Percentiles rank a stretch among this genome's conserved stretches.
phyloP scores from a whole-genome alignment of 2,329 filamentous ascomycete species.

The Diaporthe sp. region DNA sequence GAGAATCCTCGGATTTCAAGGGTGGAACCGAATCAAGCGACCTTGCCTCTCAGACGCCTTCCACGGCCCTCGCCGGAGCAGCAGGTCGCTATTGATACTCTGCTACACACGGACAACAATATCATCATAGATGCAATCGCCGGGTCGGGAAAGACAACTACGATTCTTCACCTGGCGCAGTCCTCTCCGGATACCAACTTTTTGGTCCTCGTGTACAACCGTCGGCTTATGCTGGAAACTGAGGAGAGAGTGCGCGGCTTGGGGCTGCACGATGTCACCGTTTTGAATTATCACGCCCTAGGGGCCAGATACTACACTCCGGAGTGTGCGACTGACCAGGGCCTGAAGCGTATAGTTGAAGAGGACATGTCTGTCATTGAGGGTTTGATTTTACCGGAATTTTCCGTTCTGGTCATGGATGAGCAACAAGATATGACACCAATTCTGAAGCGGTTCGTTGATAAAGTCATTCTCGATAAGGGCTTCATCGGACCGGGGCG shows the following conservation, averaged over 20 bases:
- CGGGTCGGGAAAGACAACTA: slow-evolving; percentile 39
- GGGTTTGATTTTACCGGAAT: slow-evolving; percentile 22
- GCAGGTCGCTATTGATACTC: slow-evolving; percentile 34
- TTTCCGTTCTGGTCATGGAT: slow-evolving; percentile 40
- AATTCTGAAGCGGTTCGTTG: slow-evolving; percentile 38
- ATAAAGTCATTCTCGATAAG: slow-evolving; percentile 39
- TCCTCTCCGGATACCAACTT: slow-evolving; percentile 26
- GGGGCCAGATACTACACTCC: slow-evolving; percentile 35
- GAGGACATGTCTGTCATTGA: slow-evolving; percentile 34
- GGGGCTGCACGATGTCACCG: slow-evolving; percentile 34
- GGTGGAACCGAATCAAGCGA: not conserved
- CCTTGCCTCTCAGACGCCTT: not conserved
- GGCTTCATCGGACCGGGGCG: not conserved
- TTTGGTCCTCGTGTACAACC: slow-evolving; percentile 39
- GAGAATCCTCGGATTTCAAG: too few relatives aligned
- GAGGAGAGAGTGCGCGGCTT: slow-evolving; percentile 33
- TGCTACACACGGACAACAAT: slow-evolving; percentile 33
- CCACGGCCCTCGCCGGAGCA: slow-evolving; percentile 35
- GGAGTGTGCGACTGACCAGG: slow-evolving; percentile 39
- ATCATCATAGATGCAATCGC: slow-evolving; percentile 39
- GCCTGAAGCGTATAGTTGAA: slow-evolving; percentile 39
- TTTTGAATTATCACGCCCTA: slow-evolving; percentile 37
- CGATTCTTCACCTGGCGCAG: slow-evolving; percentile 38
- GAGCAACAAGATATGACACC: slow-evolving; percentile 42
- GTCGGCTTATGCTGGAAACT: slow-evolving; percentile 38